Conservation (phyloP, 1,284 basidiomycete genomes). For the Leccinum solheimii region DNA sequence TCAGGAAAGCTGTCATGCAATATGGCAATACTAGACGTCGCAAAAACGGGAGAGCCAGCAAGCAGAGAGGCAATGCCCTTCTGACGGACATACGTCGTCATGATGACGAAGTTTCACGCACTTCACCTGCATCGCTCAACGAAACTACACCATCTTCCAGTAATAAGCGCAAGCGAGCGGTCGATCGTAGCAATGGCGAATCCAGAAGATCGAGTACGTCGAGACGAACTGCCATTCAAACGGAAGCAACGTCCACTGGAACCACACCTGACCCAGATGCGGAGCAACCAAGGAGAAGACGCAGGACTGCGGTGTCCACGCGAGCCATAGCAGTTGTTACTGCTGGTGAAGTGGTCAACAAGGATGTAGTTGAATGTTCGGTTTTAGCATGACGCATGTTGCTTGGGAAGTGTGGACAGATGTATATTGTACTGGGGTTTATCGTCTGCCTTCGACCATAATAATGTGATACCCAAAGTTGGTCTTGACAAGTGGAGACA, state of each 20-base stretch:
- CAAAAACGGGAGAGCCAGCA: constrained; percentile 57
- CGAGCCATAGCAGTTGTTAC: constrained; percentile 38
- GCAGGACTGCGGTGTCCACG: constrained; percentile 35
- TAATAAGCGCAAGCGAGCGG: constrained; percentile 35
- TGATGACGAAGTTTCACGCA: constrained; percentile 64
- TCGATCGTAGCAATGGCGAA: constrained; percentile 33
- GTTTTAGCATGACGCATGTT: constrained; percentile 21
- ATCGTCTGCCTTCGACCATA: constrained; percentile 82
- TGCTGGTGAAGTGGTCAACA: constrained; percentile 41
- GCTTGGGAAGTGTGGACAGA: constrained; percentile 11
- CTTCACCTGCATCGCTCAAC: constrained; percentile 33
- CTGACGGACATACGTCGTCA: constrained; percentile 77
- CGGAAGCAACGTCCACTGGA: constrained; percentile 44
- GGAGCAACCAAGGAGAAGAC: constrained; percentile 47
- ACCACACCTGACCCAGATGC: constrained; percentile 69
- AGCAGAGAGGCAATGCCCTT: constrained; percentile 75
- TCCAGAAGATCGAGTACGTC: constrained; percentile 36
- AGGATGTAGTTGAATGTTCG: constrained; percentile 31
- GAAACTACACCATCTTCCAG: constrained; percentile 30
- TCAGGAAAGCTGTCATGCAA: constrained; percentile 70
- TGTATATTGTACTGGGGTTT: constrained; percentile 33
- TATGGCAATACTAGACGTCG: constrained; percentile 66
- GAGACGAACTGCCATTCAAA: constrained; percentile 39
- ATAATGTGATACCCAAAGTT: constrained; percentile 86
- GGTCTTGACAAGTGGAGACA: constrained; percentile 75